Base-by-base conservation (phyloP, 2,329 filamentous ascomycete species). In the Mariannaea sp. region DNA sequence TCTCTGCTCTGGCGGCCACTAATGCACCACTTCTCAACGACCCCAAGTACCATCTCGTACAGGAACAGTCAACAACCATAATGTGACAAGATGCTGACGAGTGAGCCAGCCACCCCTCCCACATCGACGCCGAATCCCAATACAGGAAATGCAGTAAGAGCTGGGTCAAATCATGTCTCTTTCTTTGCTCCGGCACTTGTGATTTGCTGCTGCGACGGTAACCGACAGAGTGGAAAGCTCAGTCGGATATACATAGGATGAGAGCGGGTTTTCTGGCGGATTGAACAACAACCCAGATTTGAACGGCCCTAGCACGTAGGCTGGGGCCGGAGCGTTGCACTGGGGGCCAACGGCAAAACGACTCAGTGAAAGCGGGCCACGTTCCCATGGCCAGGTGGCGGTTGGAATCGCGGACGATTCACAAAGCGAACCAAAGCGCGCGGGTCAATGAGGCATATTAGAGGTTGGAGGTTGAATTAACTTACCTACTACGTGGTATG, bases 1-100 rank as follows among this genome's bases (percentile, higher is more conserved):
- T 71, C 65, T 70, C 61, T 67, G 56, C 56, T 65, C 55, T 65
- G 65, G 60, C 62, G 60, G 62, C 66, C 66, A 64, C 68, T 70
- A 69, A 71, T 70, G 70, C 70, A 69, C 56, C 60, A 55, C 57
- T 63, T 48, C 55, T 56, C 59, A 53, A 51, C 49, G 32, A 53
- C 45, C n/a, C 41, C 39, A 53, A 54, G 63, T 62, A 63, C 56
- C 47, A 36, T 45, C 45, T 55, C 53, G 61, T 62, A 60, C 61
- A 59, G 54, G 40, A 46, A 61, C 53, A 51, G 58, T 44, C 52
- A 44, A 61, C 53, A 38, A 46, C 59, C 49, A 53, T 42, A 53
- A 44, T 47, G 54, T 29, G 39, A 57, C 46, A 49, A 41, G 46
- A 50, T 48, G 52, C 42, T 42, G 47, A 49, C 52, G 58, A 65